Evolutionary conservation across 176 grass and related monocot species (phyloP).

Genomic region (Dendrocalamus sinicus): DNA sequence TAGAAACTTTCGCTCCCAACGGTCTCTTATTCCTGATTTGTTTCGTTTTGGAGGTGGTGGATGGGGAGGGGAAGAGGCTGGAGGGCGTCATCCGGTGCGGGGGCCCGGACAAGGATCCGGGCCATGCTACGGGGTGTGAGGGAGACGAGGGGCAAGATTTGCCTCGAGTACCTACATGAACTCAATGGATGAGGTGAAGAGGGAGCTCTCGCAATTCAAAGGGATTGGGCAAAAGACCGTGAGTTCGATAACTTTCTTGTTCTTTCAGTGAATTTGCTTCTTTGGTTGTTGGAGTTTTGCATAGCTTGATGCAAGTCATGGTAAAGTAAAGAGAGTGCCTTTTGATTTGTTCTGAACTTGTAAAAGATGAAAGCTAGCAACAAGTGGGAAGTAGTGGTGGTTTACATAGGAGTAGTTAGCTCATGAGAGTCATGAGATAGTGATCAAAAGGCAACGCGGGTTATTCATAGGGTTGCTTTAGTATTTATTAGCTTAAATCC

Average conservation of each 20-base stretch:
- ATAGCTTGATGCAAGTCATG: not conserved
- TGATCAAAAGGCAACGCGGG: not conserved
- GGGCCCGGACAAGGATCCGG: conserved; percentile 76
- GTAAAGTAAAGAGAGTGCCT: not conserved
- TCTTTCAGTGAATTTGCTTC: not conserved
- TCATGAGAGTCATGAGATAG: not conserved
- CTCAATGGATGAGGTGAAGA: conserved; percentile 72
- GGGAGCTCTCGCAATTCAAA: conserved; percentile 82
- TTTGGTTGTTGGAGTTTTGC: not conserved
- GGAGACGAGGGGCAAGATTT: conserved; percentile 63
- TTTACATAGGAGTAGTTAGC: not conserved
- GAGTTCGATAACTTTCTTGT: conserved; percentile 28
- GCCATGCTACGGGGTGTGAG: conserved; percentile 63
- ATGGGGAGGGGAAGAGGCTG: conserved; percentile 58
- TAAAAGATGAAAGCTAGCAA: not conserved
- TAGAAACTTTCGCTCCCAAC: not conserved
- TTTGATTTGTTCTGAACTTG: conserved; percentile 6
- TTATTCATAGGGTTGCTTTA: not conserved
- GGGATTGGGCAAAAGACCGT: conserved; percentile 91
- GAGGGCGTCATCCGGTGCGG: conserved; percentile 80
- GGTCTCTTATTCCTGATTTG: not conserved
- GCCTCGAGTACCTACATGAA: conserved; percentile 75
- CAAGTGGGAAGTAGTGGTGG: not conserved
- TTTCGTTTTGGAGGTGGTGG: conserved; percentile 56
- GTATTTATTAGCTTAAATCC: conserved; percentile 1